These are phyloP conservation scores for Cupressus sempervirens DNA, from an alignment of 75 land plant species.

Conservation along the genomic window DNA sequence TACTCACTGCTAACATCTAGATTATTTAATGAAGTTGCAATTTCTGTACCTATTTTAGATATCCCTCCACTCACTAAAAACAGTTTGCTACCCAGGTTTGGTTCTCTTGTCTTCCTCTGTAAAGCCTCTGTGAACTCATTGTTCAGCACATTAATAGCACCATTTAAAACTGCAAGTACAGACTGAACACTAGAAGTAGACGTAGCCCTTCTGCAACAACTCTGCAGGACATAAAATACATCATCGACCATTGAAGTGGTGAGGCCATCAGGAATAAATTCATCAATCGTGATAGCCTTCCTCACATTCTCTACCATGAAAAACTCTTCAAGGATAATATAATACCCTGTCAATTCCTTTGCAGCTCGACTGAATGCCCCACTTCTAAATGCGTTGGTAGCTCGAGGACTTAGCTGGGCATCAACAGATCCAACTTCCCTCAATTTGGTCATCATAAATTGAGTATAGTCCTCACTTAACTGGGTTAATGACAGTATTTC, in stretches of 20 bases:
- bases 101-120: constrained; percentile 78
- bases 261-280: constrained; percentile 62
- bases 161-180: constrained; percentile 57
- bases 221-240: constrained; percentile 82
- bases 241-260: constrained; percentile 96
- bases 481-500: constrained; percentile 74
- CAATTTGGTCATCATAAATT: constrained; percentile 61
- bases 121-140: constrained; percentile 83
- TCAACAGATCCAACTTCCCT: constrained; percentile 64
- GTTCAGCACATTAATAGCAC: constrained; percentile 53
- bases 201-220: constrained; percentile 75
- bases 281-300: constrained; percentile 85
- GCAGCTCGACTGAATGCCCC: constrained; percentile 53
- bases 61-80: constrained; percentile 65
- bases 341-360: constrained; percentile 59
- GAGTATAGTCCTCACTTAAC: constrained; percentile 79
- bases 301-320: constrained; percentile 93
- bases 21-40: constrained; percentile 83
- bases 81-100: constrained; percentile 66
- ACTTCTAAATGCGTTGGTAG: constrained; percentile 56
- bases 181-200: constrained; percentile 74
- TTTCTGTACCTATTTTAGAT: constrained; percentile 72
- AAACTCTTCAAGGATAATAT: constrained; percentile 63
- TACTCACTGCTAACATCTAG: constrained; percentile 62
- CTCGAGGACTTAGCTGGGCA: constrained; percentile 62